phyloP scores from a whole-genome alignment of 352 stramenopile species.

The Globisporangium uncinulatum region DNA sequence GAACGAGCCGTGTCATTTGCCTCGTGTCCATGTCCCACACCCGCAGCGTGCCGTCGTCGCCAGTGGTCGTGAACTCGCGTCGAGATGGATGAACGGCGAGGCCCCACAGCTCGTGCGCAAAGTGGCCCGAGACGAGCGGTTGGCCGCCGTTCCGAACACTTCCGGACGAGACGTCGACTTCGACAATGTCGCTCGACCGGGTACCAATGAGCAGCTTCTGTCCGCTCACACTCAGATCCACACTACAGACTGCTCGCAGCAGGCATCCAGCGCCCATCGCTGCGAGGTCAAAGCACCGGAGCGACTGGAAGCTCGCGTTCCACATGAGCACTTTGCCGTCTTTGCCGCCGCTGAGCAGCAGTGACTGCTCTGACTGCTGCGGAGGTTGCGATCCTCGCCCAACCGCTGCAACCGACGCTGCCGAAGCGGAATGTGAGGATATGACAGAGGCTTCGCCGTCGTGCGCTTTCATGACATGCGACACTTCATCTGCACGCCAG shows the following conservation, averaged over 20 bases:
- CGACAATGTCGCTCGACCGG: constrained; percentile 85
- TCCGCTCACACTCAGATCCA: constrained; percentile 32
- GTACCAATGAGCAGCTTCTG: constrained; percentile 78
- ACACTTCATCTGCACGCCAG: constrained; percentile 46
- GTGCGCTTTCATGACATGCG: constrained; percentile 55
- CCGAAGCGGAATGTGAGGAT: constrained; percentile 4
- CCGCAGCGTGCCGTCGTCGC: constrained; percentile 78
- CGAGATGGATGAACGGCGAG: constrained; percentile 66
- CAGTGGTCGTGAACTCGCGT: constrained; percentile 58
- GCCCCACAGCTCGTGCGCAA: constrained; percentile 69
- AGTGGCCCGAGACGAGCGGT: constrained; percentile 63
- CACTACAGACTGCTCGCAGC: constrained; percentile 36
- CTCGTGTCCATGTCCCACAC: constrained; percentile 78
- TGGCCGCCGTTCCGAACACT: constrained; percentile 30
- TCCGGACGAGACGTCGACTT: constrained; percentile 38
- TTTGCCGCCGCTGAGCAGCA: constrained; percentile 61
- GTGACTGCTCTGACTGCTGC: constrained; percentile 7
- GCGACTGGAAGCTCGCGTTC: constrained; percentile 56
- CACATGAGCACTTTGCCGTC: constrained; percentile 69
- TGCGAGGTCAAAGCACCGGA: constrained; percentile 59
- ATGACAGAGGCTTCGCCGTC: constrained; percentile 47
- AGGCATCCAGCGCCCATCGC: constrained; percentile 31
- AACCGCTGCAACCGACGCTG: background rate
- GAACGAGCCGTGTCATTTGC: constrained; percentile 29
- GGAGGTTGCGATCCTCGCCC: background rate